Evolutionary conservation across 306 rosid genomes (phyloP).

Genomic region (Vigna reflexopilosa): DNA sequence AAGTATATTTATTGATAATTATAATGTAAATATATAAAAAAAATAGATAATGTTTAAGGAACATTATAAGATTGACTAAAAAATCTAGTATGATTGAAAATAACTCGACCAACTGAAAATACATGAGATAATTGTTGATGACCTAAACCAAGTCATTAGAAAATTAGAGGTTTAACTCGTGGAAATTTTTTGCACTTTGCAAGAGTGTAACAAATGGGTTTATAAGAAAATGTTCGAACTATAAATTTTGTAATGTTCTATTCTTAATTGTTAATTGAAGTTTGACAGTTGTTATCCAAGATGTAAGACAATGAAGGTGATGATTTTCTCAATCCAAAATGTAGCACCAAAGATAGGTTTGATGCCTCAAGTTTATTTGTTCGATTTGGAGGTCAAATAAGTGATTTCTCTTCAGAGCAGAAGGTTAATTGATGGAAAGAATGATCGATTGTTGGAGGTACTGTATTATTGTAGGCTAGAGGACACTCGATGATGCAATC

Average conservation of each 20-base stretch:
- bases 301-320: conserved; percentile 58
- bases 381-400: conserved; percentile 66
- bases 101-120: no score
- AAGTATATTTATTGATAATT: no score
- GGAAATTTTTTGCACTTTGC: no score
- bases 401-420: conserved; percentile 55
- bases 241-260: not conserved
- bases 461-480: conserved; percentile 66
- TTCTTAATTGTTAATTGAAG: not conserved
- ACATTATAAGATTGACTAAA: no score
- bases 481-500: conserved; percentile 74
- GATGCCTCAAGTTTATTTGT: conserved; percentile 67
- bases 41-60: no score
- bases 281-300: conserved; percentile 42
- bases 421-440: conserved; percentile 70
- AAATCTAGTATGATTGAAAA: no score
- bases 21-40: no score
- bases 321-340: conserved; percentile 43
- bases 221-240: no score
- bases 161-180: no score
- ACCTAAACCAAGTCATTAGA: no score
- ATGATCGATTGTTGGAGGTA: conserved; percentile 67
- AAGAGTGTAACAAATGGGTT: no score
- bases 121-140: no score
- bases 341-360: conserved; percentile 68